Evolutionary conservation across 208 protist species (phyloP).

Genomic region (Angomonas ambiguus): DNA sequence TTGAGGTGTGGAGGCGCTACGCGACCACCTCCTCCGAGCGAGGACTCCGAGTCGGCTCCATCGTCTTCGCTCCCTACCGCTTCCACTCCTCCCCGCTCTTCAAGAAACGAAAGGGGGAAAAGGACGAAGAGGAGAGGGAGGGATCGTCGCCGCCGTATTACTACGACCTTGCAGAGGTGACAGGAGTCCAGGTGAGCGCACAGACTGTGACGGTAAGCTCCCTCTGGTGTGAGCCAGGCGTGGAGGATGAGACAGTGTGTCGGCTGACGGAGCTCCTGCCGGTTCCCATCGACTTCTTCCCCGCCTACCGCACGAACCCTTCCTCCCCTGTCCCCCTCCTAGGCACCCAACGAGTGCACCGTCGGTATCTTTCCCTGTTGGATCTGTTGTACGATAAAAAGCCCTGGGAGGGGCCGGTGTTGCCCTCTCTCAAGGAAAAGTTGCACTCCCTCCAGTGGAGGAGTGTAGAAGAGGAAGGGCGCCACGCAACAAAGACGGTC

Average conservation of each 20-base stretch:
- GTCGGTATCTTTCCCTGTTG: not conserved
- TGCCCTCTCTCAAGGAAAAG: too few species aligned
- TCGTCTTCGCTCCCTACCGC: not conserved
- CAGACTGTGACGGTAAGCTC: slow-evolving; percentile 64
- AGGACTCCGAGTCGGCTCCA: not conserved
- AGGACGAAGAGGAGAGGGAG: too few species aligned
- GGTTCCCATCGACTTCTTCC: too few species aligned
- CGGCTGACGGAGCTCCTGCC: not conserved
- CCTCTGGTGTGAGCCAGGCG: slow-evolving; percentile 50
- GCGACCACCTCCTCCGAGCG: not conserved
- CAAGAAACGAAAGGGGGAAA: too few species aligned
- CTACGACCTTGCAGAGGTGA: slow-evolving; percentile 44
- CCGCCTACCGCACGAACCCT: too few species aligned
- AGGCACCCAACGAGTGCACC: not conserved
- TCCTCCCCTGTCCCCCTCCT: not conserved
- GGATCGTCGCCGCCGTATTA: too few species aligned
- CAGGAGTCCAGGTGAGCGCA: slow-evolving; percentile 50
- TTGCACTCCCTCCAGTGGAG: too few species aligned
- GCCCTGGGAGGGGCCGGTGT: not conserved
- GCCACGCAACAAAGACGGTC: too few species aligned
- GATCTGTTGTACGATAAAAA: not conserved
- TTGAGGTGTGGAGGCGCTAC: not conserved
- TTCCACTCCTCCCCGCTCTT: slow-evolving; percentile 9
- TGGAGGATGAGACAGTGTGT: slow-evolving; percentile 59
- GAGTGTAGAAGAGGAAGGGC: too few species aligned